Percentiles rank a stretch among this genome's conserved stretches.
Conservation (phyloP, 2,329 filamentous ascomycete genomes). For the Colletotrichum tofieldiae region DNA sequence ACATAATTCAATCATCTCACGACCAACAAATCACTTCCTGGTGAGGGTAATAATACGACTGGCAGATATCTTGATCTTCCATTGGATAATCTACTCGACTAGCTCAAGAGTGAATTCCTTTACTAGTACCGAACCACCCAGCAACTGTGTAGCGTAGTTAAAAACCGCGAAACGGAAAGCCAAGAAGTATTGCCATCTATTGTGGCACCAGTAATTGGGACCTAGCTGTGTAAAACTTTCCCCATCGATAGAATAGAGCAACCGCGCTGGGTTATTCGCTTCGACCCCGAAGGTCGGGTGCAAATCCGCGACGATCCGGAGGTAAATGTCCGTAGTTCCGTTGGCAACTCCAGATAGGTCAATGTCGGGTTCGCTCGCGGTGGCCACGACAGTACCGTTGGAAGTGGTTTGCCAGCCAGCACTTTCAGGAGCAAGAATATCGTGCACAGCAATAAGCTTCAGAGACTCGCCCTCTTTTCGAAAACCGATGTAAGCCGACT, state of each 20-base stretch:
- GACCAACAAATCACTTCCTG: neutral
- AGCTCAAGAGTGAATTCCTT: conserved; percentile 31
- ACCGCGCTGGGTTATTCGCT: conserved; percentile 34
- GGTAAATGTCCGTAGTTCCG: conserved; percentile 43
- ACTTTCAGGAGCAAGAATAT: conserved; percentile 49
- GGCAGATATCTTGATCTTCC: too few species aligned
- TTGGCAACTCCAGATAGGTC: conserved; percentile 19
- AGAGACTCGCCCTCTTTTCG: conserved; percentile 47
- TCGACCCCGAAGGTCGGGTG: conserved; percentile 39
- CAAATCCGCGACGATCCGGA: conserved; percentile 46
- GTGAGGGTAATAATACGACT: neutral
- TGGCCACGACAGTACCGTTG: conserved; percentile 48
- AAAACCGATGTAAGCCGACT: conserved; percentile 67
- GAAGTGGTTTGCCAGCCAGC: conserved; percentile 50
- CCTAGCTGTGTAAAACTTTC: conserved; percentile 56
- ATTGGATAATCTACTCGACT: neutral
- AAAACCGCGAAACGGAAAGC: conserved; percentile 66
- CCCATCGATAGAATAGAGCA: conserved; percentile 62
- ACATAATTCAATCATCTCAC: neutral
- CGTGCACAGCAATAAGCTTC: conserved; percentile 51
- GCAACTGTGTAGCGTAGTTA: conserved; percentile 61
- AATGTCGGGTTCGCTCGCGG: neutral
- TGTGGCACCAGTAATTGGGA: conserved; percentile 53
- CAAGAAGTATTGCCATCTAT: conserved; percentile 62
- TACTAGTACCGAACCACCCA: conserved; percentile 44